A percentile compares a stretch with the other conserved stretches of the same genome.
phyloP scores from a whole-genome alignment of 2,329 filamentous ascomycete genomes.

The Aspergillus tamarii region DNA sequence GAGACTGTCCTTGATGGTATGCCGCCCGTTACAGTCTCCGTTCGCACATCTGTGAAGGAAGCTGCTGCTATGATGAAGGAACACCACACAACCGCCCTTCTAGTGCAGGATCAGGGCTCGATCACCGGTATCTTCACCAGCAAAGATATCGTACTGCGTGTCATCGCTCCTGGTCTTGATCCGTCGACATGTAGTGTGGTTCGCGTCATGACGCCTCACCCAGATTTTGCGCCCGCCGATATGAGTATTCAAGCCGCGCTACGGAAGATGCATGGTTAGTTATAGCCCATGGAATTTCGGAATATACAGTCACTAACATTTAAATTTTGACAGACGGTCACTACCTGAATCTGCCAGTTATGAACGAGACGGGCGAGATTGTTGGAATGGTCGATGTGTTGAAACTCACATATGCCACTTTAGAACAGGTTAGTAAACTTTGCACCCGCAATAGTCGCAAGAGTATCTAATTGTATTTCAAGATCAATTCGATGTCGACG shows the following conservation, averaged over 20 bases:
- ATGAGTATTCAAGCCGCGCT: slow-evolving; percentile 99
- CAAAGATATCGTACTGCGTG: slow-evolving; percentile 96
- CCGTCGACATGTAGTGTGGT: slow-evolving; percentile 95
- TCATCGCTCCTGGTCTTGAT: slow-evolving; percentile 95
- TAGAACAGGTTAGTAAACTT: slow-evolving; percentile 74
- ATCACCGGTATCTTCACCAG: slow-evolving; percentile 99
- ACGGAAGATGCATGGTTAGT: slow-evolving; percentile 96
- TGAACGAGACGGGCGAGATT: slow-evolving; percentile 96
- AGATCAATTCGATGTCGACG: slow-evolving; percentile 88
- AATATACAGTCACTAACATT: background rate
- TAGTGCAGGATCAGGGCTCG: slow-evolving; percentile 94
- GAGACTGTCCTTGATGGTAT: slow-evolving; percentile 91
- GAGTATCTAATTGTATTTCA: slow-evolving; percentile 12
- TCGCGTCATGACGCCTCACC: slow-evolving; percentile 97
- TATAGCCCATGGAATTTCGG: background rate
- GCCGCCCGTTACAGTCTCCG: slow-evolving; percentile 91
- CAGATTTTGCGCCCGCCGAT: slow-evolving; percentile 96
- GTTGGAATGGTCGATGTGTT: slow-evolving; percentile 99
- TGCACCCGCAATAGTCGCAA: background rate
- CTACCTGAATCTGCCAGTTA: slow-evolving; percentile 96
- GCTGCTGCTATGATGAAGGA: slow-evolving; percentile 97
- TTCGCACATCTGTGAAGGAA: slow-evolving; percentile 94
- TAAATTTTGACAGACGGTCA: slow-evolving; percentile 72
- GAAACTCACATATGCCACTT: slow-evolving; percentile 95
- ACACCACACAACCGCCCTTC: slow-evolving; percentile 93